Evolutionary conservation across 257 asterid genomes (phyloP).

Genomic region (Primulina huaijiensis): DNA sequence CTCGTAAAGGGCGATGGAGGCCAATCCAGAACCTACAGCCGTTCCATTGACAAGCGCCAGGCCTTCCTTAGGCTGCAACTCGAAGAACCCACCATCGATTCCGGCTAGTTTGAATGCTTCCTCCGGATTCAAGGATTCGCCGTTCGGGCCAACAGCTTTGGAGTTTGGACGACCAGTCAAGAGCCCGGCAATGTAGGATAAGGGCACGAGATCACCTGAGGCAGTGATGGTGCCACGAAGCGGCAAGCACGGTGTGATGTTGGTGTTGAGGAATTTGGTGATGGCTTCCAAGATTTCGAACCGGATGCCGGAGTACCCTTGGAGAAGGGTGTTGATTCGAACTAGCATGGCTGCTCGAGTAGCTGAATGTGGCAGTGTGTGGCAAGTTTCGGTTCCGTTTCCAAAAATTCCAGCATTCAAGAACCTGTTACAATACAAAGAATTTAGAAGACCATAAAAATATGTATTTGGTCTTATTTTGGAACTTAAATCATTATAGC

Average conservation of each 20-base stretch:
- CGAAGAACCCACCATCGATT: conserved; percentile 32
- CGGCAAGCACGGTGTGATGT: conserved; percentile 48
- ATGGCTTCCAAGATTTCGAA: conserved; percentile 53
- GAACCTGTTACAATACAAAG: conserved; percentile 28
- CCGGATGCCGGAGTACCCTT: conserved; percentile 52
- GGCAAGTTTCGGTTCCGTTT: conserved; percentile 37
- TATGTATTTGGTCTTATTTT: background rate
- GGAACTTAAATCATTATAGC: too few relatives aligned
- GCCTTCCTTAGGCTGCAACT: conserved; percentile 55
- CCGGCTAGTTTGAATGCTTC: conserved; percentile 45
- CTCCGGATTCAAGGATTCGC: conserved; percentile 39
- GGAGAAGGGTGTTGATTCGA: conserved; percentile 50
- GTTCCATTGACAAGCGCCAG: conserved; percentile 53
- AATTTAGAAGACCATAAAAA: background rate
- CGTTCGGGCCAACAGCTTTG: conserved; percentile 45
- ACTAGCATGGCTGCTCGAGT: conserved; percentile 58
- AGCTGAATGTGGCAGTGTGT: conserved; percentile 46
- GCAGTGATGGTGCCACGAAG: conserved; percentile 54
- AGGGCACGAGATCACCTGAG: conserved; percentile 51
- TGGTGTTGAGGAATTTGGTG: conserved; percentile 43
- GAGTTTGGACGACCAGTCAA: conserved; percentile 48
- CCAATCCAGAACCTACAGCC: conserved; percentile 56
- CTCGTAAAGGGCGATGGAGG: conserved; percentile 47
- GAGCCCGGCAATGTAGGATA: conserved; percentile 50
- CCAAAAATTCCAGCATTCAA: conserved; percentile 53